Base-by-base conservation (phyloP, 2,329 filamentous ascomycete genomes). In the Arthrinium puccinioides region DNA sequence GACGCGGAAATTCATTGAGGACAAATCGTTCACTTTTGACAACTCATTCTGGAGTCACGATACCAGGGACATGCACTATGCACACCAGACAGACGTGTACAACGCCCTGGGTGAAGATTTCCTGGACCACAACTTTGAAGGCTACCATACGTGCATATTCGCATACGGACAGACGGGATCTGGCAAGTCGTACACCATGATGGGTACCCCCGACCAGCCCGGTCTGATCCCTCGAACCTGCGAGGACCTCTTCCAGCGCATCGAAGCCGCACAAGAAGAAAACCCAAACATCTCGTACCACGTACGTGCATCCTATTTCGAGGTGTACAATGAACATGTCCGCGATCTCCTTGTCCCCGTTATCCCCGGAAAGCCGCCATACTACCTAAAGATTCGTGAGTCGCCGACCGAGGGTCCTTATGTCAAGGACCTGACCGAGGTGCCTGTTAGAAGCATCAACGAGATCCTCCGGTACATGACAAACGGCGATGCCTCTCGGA, bases 251-350 rank as follows among this genome's bases (percentile, higher is more conserved):
- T 98, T 98, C 58, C 81, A 95, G 66, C 79, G 92, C 38, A 96
- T 98, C 57, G 83, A 90, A 47, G 76, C 79, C 29, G 73, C 77
- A 20, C 72, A 77, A 38, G 81, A 85, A 48, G 84, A 94, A 53
- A 84, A 84, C 31, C 84, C 88, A 37, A 94, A 92, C 61, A 87
- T 95, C 58, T 94, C 87, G 49, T 98, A 96, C 71, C 92, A 90
- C 52, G 92, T 98, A 46, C 84, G 92, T 45, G 92, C 97, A 20
- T 96, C 89, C 4, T 98, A 98, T 66, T 97, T 98, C 55, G 92
- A 98, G 60, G 92, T 98, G 44, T 98, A 98, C 74, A 98, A 98
- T 63, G 92, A 98, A 65, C 92, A 97, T 62, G 92, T 98, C 34
- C 86, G 92, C 41, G 92, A 98, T 57, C 69, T 98, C 24, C 76